Conservation (phyloP, 1,284 basidiomycete genomes). For the Ustilago curta region DNA sequence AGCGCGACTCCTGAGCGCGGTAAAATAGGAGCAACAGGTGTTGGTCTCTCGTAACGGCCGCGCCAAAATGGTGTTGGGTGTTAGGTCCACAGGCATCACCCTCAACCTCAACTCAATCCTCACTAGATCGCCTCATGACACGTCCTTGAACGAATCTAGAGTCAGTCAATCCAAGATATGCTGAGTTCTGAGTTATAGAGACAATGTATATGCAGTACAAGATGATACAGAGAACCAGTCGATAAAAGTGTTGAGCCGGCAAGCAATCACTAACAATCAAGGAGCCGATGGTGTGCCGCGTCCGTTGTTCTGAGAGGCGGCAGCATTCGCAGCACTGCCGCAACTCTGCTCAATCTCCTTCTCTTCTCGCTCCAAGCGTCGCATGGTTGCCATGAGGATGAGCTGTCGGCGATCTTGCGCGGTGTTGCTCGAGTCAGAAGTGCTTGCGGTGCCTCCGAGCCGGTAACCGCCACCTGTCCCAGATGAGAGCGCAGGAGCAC, state of each 20-base stretch:
- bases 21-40: neutral
- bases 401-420: slow-evolving; percentile 43
- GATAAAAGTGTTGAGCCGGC: neutral
- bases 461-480: slow-evolving; percentile 6
- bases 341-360: slow-evolving; percentile 48
- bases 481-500: slow-evolving; percentile 1
- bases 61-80: no score
- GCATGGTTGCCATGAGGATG: slow-evolving; percentile 53
- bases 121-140: neutral
- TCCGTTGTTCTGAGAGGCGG: slow-evolving; percentile 11
- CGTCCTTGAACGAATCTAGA: neutral
- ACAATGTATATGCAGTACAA: neutral
- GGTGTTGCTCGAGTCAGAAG: neutral
- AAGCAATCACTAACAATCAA: neutral
- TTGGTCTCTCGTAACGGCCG: neutral
- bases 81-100: no score
- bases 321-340: slow-evolving; percentile 24
- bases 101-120: neutral
- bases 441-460: slow-evolving; percentile 13
- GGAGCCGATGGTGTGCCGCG: slow-evolving; percentile 7
- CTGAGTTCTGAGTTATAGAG: neutral
- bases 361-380: slow-evolving; percentile 48
- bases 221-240: neutral
- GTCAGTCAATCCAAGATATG: neutral
- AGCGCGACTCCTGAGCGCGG: neutral